phyloP scores from a whole-genome alignment of 345 rosid species.

The Toxicodendron radicans region DNA sequence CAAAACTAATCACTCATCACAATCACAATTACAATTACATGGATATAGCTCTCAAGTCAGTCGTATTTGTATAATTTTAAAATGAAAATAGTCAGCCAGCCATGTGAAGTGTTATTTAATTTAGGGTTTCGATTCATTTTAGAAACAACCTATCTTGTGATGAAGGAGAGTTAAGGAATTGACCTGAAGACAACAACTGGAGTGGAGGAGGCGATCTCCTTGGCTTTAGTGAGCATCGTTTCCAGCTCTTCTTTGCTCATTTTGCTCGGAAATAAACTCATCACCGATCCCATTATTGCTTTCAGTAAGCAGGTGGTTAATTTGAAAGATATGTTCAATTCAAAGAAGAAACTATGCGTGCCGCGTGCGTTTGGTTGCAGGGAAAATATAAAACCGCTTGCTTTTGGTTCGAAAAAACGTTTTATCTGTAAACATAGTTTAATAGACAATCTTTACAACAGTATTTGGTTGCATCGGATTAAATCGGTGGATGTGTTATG shows the following conservation, averaged over 20 bases:
- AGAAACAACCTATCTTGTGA: too few species aligned
- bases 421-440: too few species aligned
- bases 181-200: constrained; percentile 76
- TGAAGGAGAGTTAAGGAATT: not conserved
- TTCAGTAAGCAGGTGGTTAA: too few species aligned
- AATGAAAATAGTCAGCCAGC: not conserved
- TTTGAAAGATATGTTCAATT: not conserved
- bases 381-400: not conserved
- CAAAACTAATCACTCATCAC: not conserved
- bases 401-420: too few species aligned
- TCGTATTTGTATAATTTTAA: not conserved
- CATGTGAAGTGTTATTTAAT: not conserved
- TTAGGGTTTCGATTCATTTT: too few species aligned
- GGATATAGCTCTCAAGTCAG: too few species aligned
- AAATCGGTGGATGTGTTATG: too few species aligned
- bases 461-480: too few species aligned
- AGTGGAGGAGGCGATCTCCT: constrained; percentile 53
- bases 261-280: constrained; percentile 35
- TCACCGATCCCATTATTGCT: constrained; percentile 32
- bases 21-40: not conserved
- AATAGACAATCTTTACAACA: too few species aligned
- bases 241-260: constrained; percentile 46
- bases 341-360: too few species aligned
- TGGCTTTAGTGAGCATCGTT: constrained; percentile 47
- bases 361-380: not conserved